Percentiles rank a stretch among this genome's conserved stretches.
These are phyloP conservation scores for Cyberlindnera sargentensis DNA, from an alignment of 805 yeast species.

Conservation along the genomic window DNA sequence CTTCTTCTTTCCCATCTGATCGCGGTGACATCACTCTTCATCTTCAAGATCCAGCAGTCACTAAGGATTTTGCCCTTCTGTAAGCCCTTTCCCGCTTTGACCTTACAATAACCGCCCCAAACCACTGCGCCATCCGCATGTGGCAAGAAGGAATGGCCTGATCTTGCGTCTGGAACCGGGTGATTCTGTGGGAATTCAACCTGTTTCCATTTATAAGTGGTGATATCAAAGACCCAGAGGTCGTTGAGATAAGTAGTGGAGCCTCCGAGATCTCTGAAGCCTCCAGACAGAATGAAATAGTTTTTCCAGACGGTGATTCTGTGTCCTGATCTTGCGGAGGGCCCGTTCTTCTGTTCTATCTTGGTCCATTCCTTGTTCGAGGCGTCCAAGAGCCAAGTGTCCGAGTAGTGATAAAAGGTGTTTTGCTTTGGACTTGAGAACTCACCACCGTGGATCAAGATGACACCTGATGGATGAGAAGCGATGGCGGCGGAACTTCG, in stretches of 20 bases:
- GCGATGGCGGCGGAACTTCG: conserved; percentile 92
- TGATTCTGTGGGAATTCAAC: conserved; percentile 80
- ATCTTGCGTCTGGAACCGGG: conserved; percentile 80
- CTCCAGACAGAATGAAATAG: conserved; percentile 79
- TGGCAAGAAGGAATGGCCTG: conserved; percentile 87
- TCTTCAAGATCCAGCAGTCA: conserved; percentile 82
- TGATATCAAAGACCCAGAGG: conserved; percentile 87
- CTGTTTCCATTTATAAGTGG: conserved; percentile 86
- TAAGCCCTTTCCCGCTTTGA: conserved; percentile 79
- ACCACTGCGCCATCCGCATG: conserved; percentile 73
- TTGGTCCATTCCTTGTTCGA: conserved; percentile 86
- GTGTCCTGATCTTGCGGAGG: conserved; percentile 88
- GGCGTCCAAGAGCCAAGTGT: conserved; percentile 89
- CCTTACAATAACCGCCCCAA: conserved; percentile 93
- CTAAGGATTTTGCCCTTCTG: conserved; percentile 86
- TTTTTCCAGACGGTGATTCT: conserved; percentile 90
- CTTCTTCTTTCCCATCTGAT: conserved; percentile 86
- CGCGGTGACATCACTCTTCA: conserved; percentile 70
- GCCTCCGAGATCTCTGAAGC: conserved; percentile 83
- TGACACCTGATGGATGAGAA: conserved; percentile 84
- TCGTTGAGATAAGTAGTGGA: conserved; percentile 80
- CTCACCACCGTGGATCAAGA: conserved; percentile 91
- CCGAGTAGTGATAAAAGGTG: conserved; percentile 93
- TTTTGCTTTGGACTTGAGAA: conserved; percentile 94
- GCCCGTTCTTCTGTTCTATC: conserved; percentile 67